Base-by-base conservation (phyloP, 2,329 filamentous ascomycete genomes). In the Purpureocillium lavendulum region DNA sequence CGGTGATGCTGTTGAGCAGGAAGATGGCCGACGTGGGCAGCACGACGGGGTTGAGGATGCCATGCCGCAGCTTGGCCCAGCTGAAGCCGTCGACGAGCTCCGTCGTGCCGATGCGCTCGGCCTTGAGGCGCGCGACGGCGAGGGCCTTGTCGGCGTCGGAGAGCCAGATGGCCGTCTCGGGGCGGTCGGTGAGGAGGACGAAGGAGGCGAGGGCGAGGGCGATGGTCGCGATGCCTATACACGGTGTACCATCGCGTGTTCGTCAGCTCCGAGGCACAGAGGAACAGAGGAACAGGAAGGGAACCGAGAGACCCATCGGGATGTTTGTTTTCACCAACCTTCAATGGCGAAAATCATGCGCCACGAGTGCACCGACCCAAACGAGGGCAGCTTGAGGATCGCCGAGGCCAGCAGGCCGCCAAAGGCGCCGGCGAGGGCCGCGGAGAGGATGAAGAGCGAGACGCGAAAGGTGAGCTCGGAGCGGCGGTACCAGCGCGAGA, bases 291-390 rank as follows among this genome's bases (percentile, higher is more conserved):
- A n/a, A n/a, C n/a, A n/a, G n/a, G n/a, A n/a, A n/a, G n/a, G n/a
- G n/a, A n/a, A n/a, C n/a, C n/a, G n/a, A n/a, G n/a, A n/a, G n/a
- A n/a, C n/a, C n/a, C n/a, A n/a, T n/a, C n/a, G n/a, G n/a, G n/a
- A n/a, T n/a, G n/a, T n/a, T n/a, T n/a, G n/a, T n/a, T n/a, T n/a
- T n/a, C n/a, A n/a, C n/a, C n/a, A n/a, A 45, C 41, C 43, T 53
- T 85, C 82, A n/a, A 85, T 76, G 4, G 70, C 72, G 40, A 85
- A 85, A 38, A 85, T 82, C 79, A 84, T 83, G 7, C 80, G 65
- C 82, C 82, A 86, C 5, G 58, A 61, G 17, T 61, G 62, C 0
- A 84, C 58, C 4, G 63, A 55, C 7, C 78, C 80, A 39, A 83
- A 71, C 35, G 64, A 54, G 17, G 70, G 58, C 6, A 85, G 66